Conservation (phyloP, 148 eudicot genomes). For the Cornus suecica region DNA sequence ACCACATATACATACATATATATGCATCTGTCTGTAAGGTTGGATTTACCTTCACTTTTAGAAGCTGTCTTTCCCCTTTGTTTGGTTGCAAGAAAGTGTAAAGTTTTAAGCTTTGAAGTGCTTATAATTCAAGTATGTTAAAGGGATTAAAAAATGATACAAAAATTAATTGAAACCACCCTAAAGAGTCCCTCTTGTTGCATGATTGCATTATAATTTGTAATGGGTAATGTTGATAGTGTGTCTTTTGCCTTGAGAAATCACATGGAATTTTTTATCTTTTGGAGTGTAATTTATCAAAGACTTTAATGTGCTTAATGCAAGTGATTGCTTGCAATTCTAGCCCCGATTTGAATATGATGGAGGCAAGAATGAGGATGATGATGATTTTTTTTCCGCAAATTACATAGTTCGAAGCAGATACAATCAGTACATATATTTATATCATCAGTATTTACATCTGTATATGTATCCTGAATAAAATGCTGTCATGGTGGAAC, state of each 20-base stretch:
- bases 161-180: no score
- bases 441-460: no score
- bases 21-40: neutral
- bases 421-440: neutral
- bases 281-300: neutral
- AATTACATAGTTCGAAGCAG: neutral
- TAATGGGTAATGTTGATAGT: neutral
- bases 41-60: neutral
- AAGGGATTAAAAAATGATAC: no score
- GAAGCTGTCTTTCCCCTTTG: neutral
- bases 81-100: conserved; percentile 1
- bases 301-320: neutral
- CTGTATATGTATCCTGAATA: no score
- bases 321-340: neutral
- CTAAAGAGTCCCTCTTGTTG: no score
- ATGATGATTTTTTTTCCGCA: neutral
- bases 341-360: neutral
- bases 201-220: no score
- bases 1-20: neutral
- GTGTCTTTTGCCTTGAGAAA: no score
- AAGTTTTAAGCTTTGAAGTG: neutral
- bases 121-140: no score
- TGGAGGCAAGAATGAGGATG: neutral
- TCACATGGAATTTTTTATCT: neutral
- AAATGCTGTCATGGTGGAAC: neutral